Conservation (phyloP, 163 green algal genomes). For the Chloromonas sp. region DNA sequence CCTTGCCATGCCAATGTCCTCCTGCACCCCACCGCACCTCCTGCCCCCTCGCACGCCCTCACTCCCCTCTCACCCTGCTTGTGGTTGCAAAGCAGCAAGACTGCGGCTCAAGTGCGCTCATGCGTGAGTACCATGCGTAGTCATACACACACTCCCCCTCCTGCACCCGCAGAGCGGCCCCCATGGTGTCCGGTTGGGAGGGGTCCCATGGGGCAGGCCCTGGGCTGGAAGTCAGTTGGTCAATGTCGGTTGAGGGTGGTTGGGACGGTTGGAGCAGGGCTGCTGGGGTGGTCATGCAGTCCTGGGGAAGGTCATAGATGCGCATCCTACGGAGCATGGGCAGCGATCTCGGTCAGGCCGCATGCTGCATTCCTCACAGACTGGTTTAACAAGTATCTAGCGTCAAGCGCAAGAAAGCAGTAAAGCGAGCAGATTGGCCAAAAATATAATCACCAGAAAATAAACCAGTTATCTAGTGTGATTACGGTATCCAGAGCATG, state of each 20-base stretch:
- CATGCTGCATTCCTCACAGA: no score
- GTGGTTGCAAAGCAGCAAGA: slow-evolving; percentile 79
- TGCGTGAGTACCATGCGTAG: slow-evolving; percentile 73
- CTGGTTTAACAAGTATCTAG: not conserved
- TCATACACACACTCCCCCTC: slow-evolving; percentile 76
- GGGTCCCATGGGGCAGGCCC: slow-evolving; percentile 2
- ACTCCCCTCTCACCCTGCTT: slow-evolving; percentile 12
- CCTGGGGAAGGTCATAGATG: slow-evolving; percentile 64
- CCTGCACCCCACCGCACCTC: no score
- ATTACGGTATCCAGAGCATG: not conserved
- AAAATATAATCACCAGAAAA: not conserved
- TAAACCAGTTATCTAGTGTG: not conserved
- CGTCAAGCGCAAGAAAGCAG: not conserved
- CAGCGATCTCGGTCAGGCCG: not conserved
- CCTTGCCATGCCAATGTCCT: no score
- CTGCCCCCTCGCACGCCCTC: no score
- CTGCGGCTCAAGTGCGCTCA: slow-evolving; percentile 51
- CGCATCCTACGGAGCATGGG: slow-evolving; percentile 41
- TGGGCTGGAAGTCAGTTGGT: not conserved
- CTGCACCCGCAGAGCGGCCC: slow-evolving; percentile 2
- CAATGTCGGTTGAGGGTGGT: no score
- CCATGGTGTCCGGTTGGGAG: slow-evolving; percentile 4
- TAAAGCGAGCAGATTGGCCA: not conserved
- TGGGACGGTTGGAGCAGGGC: not conserved
- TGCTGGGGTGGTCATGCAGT: slow-evolving; percentile 26